Conservation (phyloP, 805 yeast genomes). For the Wickerhamomyces sydowiorum region DNA sequence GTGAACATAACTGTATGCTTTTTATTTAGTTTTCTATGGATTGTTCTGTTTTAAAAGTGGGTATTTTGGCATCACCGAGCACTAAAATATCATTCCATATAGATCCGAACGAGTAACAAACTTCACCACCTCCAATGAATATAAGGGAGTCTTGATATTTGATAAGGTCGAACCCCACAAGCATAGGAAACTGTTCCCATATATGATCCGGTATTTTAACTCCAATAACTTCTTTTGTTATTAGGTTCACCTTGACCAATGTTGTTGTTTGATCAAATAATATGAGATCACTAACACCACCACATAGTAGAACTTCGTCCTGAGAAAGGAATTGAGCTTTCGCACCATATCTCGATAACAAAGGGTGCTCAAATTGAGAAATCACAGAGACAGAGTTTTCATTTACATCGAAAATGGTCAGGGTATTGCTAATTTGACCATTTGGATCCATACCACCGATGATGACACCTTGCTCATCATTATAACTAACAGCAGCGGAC, state of each 20-base stretch:
- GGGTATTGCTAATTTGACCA: slow-evolving; percentile 18
- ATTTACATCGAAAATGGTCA: slow-evolving; percentile 30
- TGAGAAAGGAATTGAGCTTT: slow-evolving; percentile 26
- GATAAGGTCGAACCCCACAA: slow-evolving; percentile 48
- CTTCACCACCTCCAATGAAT: slow-evolving; percentile 67
- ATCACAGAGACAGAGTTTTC: slow-evolving; percentile 17
- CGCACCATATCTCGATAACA: slow-evolving; percentile 47
- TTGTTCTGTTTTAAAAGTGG: background rate
- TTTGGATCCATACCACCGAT: slow-evolving; percentile 40
- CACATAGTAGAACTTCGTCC: slow-evolving; percentile 39
- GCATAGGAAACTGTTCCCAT: slow-evolving; percentile 40
- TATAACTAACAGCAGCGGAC: slow-evolving; percentile 33
- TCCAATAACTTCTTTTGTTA: slow-evolving; percentile 10
- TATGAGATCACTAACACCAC: slow-evolving; percentile 46
- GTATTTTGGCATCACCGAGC: slow-evolving; percentile 6
- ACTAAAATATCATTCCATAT: slow-evolving; percentile 32
- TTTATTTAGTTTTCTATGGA: background rate
- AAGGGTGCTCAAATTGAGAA: slow-evolving; percentile 17
- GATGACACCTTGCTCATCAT: slow-evolving; percentile 31
- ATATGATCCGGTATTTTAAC: slow-evolving; percentile 26
- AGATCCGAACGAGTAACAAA: slow-evolving; percentile 76
- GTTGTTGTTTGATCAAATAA: slow-evolving; percentile 29
- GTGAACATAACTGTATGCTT: background rate
- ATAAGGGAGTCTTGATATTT: slow-evolving; percentile 16
- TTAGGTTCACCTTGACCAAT: slow-evolving; percentile 30